Conservation (phyloP, 495 filamentous ascomycete species). For the Aspergillus campestris region DNA sequence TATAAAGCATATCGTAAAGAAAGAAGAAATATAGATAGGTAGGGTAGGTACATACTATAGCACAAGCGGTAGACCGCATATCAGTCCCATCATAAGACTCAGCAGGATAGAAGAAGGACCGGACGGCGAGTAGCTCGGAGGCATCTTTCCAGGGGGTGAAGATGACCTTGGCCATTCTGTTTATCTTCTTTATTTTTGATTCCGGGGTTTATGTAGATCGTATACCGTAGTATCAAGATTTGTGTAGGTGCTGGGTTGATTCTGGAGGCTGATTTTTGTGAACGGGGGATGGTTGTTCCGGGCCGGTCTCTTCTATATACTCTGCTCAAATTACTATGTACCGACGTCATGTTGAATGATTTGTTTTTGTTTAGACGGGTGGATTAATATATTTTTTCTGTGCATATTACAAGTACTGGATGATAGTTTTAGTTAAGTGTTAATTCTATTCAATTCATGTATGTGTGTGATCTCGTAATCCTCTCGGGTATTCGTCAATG, state of each 20-base stretch:
- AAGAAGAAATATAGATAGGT: slow-evolving; percentile 3
- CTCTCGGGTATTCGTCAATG: no score
- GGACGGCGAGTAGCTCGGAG: slow-evolving; percentile 56
- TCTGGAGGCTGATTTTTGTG: slow-evolving; percentile 13
- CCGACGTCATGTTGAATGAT: background rate
- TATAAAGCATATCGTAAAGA: background rate
- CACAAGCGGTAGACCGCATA: slow-evolving; percentile 36
- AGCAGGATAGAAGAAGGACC: slow-evolving; percentile 55
- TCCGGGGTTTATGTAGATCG: background rate
- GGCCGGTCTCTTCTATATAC: background rate
- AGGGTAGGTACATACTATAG: slow-evolving; percentile 27
- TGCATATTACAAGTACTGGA: no score
- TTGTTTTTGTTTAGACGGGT: background rate
- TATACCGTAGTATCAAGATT: background rate
- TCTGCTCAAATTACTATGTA: background rate
- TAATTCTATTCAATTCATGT: no score
- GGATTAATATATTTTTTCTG: no score
- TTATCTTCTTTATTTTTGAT: background rate
- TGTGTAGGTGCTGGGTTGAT: background rate
- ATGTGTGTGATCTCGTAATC: no score
- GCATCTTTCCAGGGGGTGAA: slow-evolving; percentile 72
- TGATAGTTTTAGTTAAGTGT: no score
- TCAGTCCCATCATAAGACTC: slow-evolving; percentile 27
- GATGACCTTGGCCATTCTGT: slow-evolving; percentile 61
- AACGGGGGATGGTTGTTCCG: slow-evolving; percentile 14